A percentile compares a stretch with the other conserved stretches of the same genome.
phyloP scores from a whole-genome alignment of 2,329 filamentous ascomycete genomes.

The Talaromyces sp. region DNA sequence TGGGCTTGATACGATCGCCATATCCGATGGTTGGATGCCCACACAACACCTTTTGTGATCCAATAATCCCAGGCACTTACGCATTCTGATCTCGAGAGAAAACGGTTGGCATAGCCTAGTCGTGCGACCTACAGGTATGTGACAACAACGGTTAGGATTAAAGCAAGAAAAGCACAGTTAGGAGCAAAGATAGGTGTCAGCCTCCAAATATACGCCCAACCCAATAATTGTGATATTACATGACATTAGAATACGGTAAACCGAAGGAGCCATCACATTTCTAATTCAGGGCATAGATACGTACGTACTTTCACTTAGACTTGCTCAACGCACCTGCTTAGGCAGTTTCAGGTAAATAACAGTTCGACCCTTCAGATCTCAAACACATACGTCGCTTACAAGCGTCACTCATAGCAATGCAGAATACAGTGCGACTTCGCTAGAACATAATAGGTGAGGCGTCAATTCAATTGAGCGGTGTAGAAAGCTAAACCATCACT shows the following conservation, averaged over 20 bases:
- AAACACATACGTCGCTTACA: not conserved
- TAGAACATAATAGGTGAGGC: not conserved
- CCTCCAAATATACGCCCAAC: not conserved
- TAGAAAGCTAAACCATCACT: constrained; percentile 1
- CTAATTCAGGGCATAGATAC: not conserved
- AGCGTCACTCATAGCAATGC: not conserved
- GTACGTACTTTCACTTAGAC: not conserved
- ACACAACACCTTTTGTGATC: not conserved
- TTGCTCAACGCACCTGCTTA: not conserved
- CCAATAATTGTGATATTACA: no score
- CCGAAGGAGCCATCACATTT: not conserved
- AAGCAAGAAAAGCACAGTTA: not conserved
- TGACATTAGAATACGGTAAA: not conserved
- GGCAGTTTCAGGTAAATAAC: not conserved
- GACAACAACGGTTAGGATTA: not conserved
- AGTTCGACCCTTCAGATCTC: not conserved
- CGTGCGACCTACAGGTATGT: not conserved
- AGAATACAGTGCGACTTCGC: not conserved
- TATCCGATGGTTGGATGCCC: not conserved
- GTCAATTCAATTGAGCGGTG: constrained; percentile 8
- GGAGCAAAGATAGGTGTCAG: not conserved
- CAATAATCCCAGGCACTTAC: not conserved
- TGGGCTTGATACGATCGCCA: not conserved
- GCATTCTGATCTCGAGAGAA: not conserved
- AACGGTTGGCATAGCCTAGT: not conserved